phyloP scores from a whole-genome alignment of 225 moss, liverwort and hornwort genomes.

The Climacium dendroides region DNA sequence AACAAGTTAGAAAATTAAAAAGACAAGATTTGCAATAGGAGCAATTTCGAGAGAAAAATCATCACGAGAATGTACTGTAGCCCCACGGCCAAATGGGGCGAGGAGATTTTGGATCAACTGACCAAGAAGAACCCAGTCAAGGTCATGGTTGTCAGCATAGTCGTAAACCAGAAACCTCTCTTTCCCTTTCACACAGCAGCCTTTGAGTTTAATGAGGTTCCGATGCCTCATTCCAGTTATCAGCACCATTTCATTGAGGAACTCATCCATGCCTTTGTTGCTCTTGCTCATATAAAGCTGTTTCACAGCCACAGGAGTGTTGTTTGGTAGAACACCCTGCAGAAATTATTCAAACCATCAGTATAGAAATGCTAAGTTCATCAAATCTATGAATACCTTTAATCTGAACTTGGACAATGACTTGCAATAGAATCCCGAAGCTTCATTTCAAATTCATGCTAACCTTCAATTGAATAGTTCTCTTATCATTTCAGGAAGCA shows the following conservation, averaged over 20 bases:
- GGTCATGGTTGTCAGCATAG: conserved; percentile 19
- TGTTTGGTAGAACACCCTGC: conserved; percentile 3
- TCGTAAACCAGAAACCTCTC: conserved; percentile 24
- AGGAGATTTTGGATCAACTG: not conserved
- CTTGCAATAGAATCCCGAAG: not conserved
- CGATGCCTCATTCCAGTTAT: conserved; percentile 28
- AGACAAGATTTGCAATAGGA: not conserved
- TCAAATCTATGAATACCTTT: not conserved
- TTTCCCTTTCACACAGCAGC: conserved; percentile 16
- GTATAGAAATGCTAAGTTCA: not conserved
- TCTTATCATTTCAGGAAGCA: not conserved
- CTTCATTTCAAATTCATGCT: not conserved
- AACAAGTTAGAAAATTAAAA: not conserved
- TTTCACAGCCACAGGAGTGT: conserved; percentile 5
- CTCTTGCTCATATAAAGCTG: not conserved
- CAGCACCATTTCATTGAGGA: conserved; percentile 30
- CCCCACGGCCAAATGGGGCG: not conserved
- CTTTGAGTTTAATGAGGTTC: conserved; percentile 24
- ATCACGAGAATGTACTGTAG: not conserved
- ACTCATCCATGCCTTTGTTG: conserved; percentile 4
- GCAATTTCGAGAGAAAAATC: not conserved
- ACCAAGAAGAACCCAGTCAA: conserved; percentile 14
- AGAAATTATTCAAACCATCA: not conserved
- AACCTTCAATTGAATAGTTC: not conserved
- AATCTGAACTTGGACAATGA: not conserved